phyloP scores from a whole-genome alignment of 805 yeast genomes.

The Yarrowia divulgata region DNA sequence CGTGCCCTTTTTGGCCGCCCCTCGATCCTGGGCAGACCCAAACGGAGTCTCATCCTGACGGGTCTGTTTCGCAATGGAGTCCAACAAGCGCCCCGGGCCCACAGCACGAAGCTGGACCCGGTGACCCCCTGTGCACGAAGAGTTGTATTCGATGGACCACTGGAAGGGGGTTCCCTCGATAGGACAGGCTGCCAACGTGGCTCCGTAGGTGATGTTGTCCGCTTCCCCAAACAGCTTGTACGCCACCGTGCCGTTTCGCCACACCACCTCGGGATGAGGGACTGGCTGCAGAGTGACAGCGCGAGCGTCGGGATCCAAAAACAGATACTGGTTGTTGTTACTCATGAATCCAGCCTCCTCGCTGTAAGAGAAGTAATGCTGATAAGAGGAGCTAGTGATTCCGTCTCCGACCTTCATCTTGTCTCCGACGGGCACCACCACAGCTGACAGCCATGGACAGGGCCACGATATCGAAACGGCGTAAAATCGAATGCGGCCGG shows the following conservation, averaged over 20 bases:
- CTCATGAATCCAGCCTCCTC: slow-evolving; percentile 12
- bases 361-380: background rate
- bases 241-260: slow-evolving; percentile 34
- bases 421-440: slow-evolving; percentile 14
- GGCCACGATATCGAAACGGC: slow-evolving; percentile 31
- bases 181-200: slow-evolving; percentile 19
- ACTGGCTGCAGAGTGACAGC: background rate
- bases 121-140: slow-evolving; percentile 15
- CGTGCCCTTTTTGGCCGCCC: slow-evolving; percentile 1
- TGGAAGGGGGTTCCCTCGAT: background rate
- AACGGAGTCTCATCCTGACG: slow-evolving; percentile 9
- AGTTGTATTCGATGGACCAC: slow-evolving; percentile 21
- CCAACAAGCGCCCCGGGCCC: background rate
- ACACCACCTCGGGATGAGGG: slow-evolving; percentile 32
- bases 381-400: background rate
- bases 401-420: slow-evolving; percentile 14
- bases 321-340: slow-evolving; percentile 9
- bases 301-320: slow-evolving; percentile 2
- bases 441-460: slow-evolving; percentile 17
- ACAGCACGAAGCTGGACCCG: slow-evolving; percentile 13
- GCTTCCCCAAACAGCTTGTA: background rate
- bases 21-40: slow-evolving; percentile 10
- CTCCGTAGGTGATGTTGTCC: slow-evolving; percentile 13
- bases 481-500: slow-evolving; percentile 4
- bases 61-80: background rate